Evolutionary conservation across 495 filamentous ascomycete species (phyloP).

Genomic region (Neurospora sp.): DNA sequence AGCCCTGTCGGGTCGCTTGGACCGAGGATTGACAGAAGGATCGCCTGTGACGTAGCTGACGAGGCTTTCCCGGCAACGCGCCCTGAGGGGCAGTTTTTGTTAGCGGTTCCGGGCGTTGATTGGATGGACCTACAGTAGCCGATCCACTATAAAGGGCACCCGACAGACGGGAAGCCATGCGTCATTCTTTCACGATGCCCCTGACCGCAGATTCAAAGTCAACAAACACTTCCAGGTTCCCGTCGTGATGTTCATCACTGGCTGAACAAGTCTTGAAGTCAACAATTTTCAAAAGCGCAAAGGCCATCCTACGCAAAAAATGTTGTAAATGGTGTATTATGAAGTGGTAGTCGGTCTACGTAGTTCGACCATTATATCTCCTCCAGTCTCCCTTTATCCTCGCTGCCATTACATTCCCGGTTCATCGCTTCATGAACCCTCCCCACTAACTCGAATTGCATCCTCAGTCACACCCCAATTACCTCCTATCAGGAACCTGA

Average conservation of each 20-base stretch:
- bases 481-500: constrained; percentile 13
- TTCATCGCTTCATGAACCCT: background rate
- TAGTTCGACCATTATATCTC: background rate
- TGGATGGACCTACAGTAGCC: background rate
- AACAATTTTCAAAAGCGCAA: too few species aligned
- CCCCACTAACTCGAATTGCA: background rate
- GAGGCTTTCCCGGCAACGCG: background rate
- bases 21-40: background rate
- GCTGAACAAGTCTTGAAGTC: too few species aligned
- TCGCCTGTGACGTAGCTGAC: background rate
- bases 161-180: background rate
- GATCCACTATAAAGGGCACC: background rate
- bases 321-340: too few species aligned
- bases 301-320: too few species aligned
- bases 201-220: background rate
- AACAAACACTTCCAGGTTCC: background rate
- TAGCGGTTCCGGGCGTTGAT: background rate
- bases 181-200: background rate
- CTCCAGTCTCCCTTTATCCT: background rate
- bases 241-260: background rate
- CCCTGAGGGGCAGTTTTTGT: background rate
- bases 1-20: background rate
- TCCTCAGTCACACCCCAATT: background rate
- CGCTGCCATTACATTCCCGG: background rate
- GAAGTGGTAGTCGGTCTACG: too few species aligned